A percentile compares a stretch with the other conserved stretches of the same genome.
phyloP scores from a whole-genome alignment of 2,329 filamentous ascomycete genomes.

The Arachnopeziza araneosa region DNA sequence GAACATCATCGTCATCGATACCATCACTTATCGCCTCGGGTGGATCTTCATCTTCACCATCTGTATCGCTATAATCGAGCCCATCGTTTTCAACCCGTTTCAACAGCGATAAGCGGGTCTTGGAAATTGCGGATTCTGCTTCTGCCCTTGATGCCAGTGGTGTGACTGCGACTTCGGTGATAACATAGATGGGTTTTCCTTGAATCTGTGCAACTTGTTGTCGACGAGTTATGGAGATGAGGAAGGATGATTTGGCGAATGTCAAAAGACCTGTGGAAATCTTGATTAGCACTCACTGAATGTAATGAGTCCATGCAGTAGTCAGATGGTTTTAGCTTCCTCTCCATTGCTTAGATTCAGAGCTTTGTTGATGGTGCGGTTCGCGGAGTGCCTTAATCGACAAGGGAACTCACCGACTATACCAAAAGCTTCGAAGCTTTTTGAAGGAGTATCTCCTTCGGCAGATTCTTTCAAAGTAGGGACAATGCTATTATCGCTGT shows the following conservation, averaged over 20 bases:
- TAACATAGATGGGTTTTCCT: conserved; percentile 75
- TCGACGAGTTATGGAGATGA: conserved; percentile 80
- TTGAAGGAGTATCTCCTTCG: conserved; percentile 12
- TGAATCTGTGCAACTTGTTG: conserved; percentile 85
- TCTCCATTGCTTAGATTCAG: neutral
- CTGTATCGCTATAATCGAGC: conserved; percentile 37
- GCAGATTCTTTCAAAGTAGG: conserved; percentile 14
- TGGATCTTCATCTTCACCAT: conserved; percentile 39
- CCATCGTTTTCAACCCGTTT: conserved; percentile 30
- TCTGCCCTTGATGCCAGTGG: conserved; percentile 73
- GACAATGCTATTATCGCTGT: conserved; percentile 26
- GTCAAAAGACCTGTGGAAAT: conserved; percentile 68
- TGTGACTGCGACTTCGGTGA: conserved; percentile 87
- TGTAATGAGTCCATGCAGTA: neutral
- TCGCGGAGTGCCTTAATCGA: neutral
- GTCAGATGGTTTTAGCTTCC: neutral
- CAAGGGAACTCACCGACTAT: conserved; percentile 27
- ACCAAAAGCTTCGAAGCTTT: conserved; percentile 32
- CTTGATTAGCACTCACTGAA: conserved; percentile 2
- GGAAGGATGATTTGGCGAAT: conserved; percentile 73
- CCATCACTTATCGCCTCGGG: conserved; percentile 34
- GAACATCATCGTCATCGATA: conserved; percentile 36
- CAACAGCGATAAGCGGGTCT: conserved; percentile 45
- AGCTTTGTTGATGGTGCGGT: too few relatives aligned
- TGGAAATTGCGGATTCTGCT: conserved; percentile 64